A percentile compares a stretch with the other conserved stretches of the same genome.
phyloP scores from a whole-genome alignment of 2,329 filamentous ascomycete species.

The Aureobasidium sp. region DNA sequence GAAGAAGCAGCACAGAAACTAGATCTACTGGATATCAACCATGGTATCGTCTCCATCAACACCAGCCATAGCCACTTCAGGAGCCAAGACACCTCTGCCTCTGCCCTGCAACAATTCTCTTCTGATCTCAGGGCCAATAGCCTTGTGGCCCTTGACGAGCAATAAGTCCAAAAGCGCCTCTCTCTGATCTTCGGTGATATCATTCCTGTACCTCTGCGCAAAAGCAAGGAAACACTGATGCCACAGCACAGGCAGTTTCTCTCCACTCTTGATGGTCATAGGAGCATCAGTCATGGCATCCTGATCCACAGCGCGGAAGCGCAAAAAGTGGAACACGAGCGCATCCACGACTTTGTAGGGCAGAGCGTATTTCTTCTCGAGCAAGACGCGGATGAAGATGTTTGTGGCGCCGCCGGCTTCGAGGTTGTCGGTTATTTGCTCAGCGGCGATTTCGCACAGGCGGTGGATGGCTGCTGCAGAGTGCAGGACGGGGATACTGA shows the following conservation, averaged over 20 bases:
- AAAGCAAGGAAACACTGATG: conserved; percentile 90
- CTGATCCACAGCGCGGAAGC: conserved; percentile 61
- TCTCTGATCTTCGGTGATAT: conserved; percentile 90
- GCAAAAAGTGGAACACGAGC: conserved; percentile 91
- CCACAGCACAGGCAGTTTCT: conserved; percentile 79
- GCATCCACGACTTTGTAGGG: conserved; percentile 93
- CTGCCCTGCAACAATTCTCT: conserved; percentile 81
- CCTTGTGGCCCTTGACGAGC: conserved; percentile 72
- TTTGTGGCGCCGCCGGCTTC: conserved; percentile 90
- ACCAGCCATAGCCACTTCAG: conserved; percentile 39
- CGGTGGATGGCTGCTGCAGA: conserved; percentile 86
- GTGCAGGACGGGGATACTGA: conserved; percentile 84
- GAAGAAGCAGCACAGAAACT: not conserved
- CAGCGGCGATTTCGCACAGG: conserved; percentile 87
- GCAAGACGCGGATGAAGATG: conserved; percentile 83
- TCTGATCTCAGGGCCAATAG: conserved; percentile 84
- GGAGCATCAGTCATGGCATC: conserved; percentile 44
- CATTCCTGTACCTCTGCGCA: conserved; percentile 87
- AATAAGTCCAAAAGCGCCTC: conserved; percentile 85
- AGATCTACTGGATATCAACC: conserved; percentile 40
- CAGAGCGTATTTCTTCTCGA: conserved; percentile 95
- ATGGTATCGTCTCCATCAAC: conserved; percentile 79
- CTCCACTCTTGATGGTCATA: conserved; percentile 28
- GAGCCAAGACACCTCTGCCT: conserved; percentile 68
- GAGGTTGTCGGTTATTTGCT: conserved; percentile 72